These are phyloP conservation scores for Lycium barbarum DNA, from an alignment of 257 asterid species.

Conservation along the genomic window DNA sequence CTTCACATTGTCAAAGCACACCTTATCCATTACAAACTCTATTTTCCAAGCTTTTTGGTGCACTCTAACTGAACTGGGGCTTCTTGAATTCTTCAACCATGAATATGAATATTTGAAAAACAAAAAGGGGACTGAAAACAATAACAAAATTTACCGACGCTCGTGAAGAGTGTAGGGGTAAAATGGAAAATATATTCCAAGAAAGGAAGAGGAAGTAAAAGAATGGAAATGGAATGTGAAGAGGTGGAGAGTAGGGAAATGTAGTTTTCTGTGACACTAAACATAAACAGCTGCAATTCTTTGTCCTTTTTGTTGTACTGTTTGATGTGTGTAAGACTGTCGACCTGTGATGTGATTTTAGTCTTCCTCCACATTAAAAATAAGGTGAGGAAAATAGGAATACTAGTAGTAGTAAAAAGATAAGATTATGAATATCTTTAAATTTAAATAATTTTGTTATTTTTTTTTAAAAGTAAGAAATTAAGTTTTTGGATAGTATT, in stretches of 20 bases:
- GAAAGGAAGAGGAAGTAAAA: conserved; percentile 38
- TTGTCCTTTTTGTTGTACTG: conserved; percentile 37
- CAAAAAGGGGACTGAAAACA: conserved; percentile 31
- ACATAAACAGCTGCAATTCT: conserved; percentile 43
- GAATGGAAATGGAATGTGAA: background rate
- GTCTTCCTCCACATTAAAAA: too few species aligned
- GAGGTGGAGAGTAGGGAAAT: conserved; percentile 9
- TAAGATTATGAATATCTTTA: background rate
- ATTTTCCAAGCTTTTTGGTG: background rate
- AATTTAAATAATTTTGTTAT: background rate
- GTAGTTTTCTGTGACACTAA: conserved; percentile 25
- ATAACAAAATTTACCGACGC: conserved; percentile 63
- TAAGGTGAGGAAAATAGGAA: background rate
- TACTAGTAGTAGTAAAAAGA: too few species aligned
- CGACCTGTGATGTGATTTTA: conserved; percentile 15
- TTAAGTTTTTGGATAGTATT: background rate
- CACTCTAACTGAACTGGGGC: background rate
- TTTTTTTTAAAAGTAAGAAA: background rate
- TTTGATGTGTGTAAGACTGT: conserved; percentile 20
- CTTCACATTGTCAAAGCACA: conserved; percentile 30
- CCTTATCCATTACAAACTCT: background rate
- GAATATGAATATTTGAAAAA: background rate
- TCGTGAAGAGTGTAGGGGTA: conserved; percentile 37
- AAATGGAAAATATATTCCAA: background rate
- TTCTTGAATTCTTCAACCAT: conserved; percentile 4